Conservation (phyloP, 371 early-diverging fungal species). For the Coemansia sp. region DNA sequence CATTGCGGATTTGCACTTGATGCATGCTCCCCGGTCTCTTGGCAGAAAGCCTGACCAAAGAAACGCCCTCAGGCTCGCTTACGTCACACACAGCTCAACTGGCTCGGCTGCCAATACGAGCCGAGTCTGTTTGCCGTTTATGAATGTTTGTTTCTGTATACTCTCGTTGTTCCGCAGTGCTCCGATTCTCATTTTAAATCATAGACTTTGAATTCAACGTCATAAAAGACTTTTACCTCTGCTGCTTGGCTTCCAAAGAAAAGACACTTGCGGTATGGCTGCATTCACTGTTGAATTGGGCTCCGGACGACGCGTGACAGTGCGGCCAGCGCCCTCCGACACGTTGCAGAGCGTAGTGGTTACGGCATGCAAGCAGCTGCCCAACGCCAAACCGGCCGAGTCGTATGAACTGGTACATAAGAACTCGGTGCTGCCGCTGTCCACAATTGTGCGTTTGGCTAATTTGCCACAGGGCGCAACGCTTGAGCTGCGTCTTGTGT, state of each 20-base stretch:
- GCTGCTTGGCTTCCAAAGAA: neutral
- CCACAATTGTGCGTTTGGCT: conserved; percentile 62
- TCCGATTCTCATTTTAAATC: neutral
- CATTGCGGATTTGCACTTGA: too few relatives aligned
- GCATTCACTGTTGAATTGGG: conserved; percentile 26
- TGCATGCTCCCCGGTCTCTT: too few relatives aligned
- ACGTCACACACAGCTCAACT: neutral
- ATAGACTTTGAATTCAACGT: neutral
- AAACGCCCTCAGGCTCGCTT: neutral
- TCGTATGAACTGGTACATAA: conserved; percentile 40
- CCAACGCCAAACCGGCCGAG: conserved; percentile 31
- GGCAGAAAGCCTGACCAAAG: too few relatives aligned
- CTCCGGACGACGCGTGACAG: conserved; percentile 26
- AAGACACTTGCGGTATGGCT: conserved; percentile 5
- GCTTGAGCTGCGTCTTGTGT: conserved; percentile 30
- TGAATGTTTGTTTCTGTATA: neutral
- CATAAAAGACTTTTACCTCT: neutral
- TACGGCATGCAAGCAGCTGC: conserved; percentile 34
- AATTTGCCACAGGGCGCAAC: conserved; percentile 63
- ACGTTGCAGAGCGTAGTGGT: conserved; percentile 46
- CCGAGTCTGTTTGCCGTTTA: neutral
- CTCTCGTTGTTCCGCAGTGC: neutral
- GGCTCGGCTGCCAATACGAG: neutral
- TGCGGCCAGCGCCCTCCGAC: conserved; percentile 50
- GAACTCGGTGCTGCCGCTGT: conserved; percentile 53